phyloP scores from a whole-genome alignment of 257 asterid genomes.

The Nicotiana paniculata region DNA sequence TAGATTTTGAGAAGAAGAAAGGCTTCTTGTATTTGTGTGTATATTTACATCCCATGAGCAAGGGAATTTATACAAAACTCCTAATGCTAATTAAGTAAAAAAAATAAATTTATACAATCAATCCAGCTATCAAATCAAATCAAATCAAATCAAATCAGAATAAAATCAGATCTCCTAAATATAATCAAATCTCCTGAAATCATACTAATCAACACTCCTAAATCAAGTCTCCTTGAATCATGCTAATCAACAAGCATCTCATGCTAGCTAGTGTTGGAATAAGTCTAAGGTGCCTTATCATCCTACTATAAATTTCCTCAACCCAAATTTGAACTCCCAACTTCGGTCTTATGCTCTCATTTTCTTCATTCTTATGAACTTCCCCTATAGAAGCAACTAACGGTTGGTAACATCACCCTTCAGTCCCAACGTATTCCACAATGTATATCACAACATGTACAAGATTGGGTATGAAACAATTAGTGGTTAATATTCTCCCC shows the following conservation, averaged over 20 bases:
- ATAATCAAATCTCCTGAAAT: too few relatives aligned
- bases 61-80: too few relatives aligned
- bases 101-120: too few relatives aligned
- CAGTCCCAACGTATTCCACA: not conserved
- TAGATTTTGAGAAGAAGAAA: too few relatives aligned
- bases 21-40: too few relatives aligned
- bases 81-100: too few relatives aligned
- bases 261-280: not conserved
- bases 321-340: not conserved
- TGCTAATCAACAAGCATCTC: not conserved
- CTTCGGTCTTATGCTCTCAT: not conserved
- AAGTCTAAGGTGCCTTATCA: not conserved
- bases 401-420: not conserved
- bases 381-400: not conserved
- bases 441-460: not conserved
- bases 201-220: too few relatives aligned
- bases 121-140: too few relatives aligned
- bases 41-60: too few relatives aligned
- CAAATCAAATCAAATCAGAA: too few relatives aligned
- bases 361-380: not conserved
- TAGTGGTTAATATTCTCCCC: not conserved
- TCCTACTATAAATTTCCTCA: not conserved
- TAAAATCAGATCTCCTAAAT: too few relatives aligned
- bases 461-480: not conserved
- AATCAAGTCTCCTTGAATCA: too few relatives aligned